Evolutionary conservation across 169 alveolate genomes (phyloP).

Genomic region (Babesia ovis): DNA sequence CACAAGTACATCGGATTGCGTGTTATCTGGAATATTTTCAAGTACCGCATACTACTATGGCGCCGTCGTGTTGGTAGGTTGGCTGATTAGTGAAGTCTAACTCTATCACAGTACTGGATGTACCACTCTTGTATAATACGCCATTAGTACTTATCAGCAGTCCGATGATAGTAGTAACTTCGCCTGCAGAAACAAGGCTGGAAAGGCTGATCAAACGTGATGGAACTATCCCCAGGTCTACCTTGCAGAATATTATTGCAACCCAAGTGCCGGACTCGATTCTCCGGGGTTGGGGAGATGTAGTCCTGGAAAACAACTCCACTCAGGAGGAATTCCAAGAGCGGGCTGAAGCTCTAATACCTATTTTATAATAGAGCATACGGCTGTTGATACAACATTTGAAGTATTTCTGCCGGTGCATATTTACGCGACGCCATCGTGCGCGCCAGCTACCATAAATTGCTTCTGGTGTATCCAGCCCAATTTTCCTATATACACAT

Average conservation of each 20-base stretch:
- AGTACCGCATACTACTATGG: conserved; percentile 68
- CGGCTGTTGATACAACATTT: neutral
- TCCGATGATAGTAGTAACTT: conserved; percentile 70
- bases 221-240: conserved; percentile 63
- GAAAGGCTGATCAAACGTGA: conserved; percentile 70
- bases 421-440: neutral
- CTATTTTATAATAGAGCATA: neutral
- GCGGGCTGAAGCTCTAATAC: neutral
- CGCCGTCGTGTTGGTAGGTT: conserved; percentile 33
- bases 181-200: conserved; percentile 70
- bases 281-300: conserved; percentile 59
- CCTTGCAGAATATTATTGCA: conserved; percentile 73
- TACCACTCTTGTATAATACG: conserved; percentile 78
- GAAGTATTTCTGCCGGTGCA: neutral
- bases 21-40: conserved; percentile 73
- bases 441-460: neutral
- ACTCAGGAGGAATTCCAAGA: conserved; percentile 17
- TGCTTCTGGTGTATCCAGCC: neutral
- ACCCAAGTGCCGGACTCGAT: conserved; percentile 44
- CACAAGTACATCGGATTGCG: conserved; percentile 72
- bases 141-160: conserved; percentile 70
- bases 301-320: conserved; percentile 44
- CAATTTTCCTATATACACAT: neutral
- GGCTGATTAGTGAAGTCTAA: neutral
- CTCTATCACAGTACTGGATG: conserved; percentile 69